Conservation (phyloP, 2,329 filamentous ascomycete genomes). For the Apiospora kogelbergensis region DNA sequence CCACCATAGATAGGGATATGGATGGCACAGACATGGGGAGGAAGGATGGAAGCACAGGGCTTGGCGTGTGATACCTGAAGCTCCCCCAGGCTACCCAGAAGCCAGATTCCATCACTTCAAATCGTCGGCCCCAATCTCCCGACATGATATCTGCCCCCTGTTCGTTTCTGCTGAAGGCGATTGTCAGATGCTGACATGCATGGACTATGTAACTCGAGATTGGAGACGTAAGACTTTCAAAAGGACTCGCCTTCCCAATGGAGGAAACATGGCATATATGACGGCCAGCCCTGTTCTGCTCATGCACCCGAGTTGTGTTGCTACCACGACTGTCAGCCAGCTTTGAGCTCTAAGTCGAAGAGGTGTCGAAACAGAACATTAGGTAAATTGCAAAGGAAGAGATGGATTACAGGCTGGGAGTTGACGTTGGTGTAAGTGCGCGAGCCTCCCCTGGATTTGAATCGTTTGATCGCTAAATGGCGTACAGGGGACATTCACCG, state of each 20-base stretch:
- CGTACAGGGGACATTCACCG: conserved; percentile 43
- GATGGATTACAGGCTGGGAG: conserved; percentile 7
- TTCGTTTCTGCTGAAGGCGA: not conserved
- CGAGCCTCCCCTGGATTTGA: not conserved
- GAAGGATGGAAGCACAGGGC: not conserved
- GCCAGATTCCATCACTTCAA: not conserved
- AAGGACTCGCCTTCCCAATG: not conserved
- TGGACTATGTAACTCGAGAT: not conserved
- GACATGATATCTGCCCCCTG: not conserved
- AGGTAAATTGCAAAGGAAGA: not conserved
- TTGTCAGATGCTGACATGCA: not conserved
- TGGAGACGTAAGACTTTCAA: not conserved
- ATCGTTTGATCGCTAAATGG: not conserved
- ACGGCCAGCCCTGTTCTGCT: not conserved
- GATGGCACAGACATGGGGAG: not conserved
- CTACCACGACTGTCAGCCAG: not conserved
- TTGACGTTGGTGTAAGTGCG: conserved; percentile 8
- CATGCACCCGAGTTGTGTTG: not conserved
- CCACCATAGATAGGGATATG: not conserved
- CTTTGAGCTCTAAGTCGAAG: not conserved
- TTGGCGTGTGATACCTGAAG: not conserved
- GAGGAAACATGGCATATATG: not conserved
- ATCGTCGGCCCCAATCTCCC: not conserved
- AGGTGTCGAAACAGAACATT: not conserved
- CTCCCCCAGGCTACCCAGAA: not conserved